Base-by-base conservation (phyloP, 805 yeast genomes). In the Saturnispora quitensis region DNA sequence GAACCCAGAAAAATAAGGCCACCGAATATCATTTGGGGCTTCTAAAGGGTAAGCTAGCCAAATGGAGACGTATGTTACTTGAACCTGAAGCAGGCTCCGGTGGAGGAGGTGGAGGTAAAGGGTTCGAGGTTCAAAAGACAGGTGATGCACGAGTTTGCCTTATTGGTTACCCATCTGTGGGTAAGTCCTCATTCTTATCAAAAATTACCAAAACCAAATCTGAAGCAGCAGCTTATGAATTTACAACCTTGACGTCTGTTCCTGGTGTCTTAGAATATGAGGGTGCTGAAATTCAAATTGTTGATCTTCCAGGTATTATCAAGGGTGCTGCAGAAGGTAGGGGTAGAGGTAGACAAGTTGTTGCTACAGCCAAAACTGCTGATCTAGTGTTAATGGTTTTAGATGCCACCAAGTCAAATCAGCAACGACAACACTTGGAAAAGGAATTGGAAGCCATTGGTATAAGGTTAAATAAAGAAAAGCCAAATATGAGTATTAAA, bases 131-230 rank as follows among this genome's bases (percentile, higher is more conserved):
- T 2, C 81, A 89, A 43, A 91, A 93, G 67, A 84, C 93, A 45
- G 98, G 98, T 40, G 97, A 91, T 74, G 97, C 98, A 0, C 77
- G 99, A 59, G 96, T 89, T 2, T 95, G 95, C 18, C 73, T 91
- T 50, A 90, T 93, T 68, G 99, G 99, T 31, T 91, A 90, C 67
- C 99, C 99, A 17, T 90, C 97, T 1, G 99, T 93, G 24, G 99
- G 99, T 66, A 91, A 91, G 62, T 90, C 97, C 1, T 88, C 96
- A 2, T 80, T 91, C 57, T 73, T 91, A 54, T 82, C 89, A 18
- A 88, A 89, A 62, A 87, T 93, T 51, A 91, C 99, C 20, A 86
- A 87, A 61, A 91, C 98, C 2, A 88, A 88, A 67, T 86, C 96
- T 1, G 98, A 89, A 66, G 86, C 95, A 49, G 99, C 98, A 5